Conservation (phyloP, 2,329 filamentous ascomycete genomes). For the Fusarium nurragi region DNA sequence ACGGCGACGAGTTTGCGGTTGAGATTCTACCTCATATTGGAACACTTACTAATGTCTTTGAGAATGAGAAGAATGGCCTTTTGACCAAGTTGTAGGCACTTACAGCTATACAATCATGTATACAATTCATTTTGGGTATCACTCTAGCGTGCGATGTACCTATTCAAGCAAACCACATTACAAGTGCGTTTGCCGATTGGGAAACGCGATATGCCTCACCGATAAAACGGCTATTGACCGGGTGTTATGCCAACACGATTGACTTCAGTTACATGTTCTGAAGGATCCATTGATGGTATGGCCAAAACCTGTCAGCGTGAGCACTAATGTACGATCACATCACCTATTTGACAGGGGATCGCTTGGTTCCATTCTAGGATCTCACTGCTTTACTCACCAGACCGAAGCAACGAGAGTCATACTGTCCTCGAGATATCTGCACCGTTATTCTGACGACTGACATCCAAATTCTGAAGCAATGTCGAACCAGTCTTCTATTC, state of each 20-base stretch:
- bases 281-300: background rate
- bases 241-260: background rate
- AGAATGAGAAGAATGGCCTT: slow-evolving; percentile 36
- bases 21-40: slow-evolving; percentile 56
- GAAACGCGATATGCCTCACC: background rate
- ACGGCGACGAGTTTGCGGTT: slow-evolving; percentile 67
- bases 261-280: background rate
- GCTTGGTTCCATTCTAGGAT: background rate
- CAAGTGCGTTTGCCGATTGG: background rate
- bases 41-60: slow-evolving; percentile 51
- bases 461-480: background rate
- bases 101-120: background rate
- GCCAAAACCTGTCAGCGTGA: background rate
- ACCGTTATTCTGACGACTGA: too few relatives aligned
- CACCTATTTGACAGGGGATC: background rate
- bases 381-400: background rate
- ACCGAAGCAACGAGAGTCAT: background rate
- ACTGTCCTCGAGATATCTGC: too few relatives aligned
- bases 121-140: background rate
- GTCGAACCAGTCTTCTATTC: background rate
- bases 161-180: too few relatives aligned
- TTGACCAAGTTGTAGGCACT: slow-evolving; percentile 19
- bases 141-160: background rate
- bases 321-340: background rate
- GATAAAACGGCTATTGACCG: too few relatives aligned